Conservation (phyloP, 2,329 filamentous ascomycete species). For the Fusarium burgessii region DNA sequence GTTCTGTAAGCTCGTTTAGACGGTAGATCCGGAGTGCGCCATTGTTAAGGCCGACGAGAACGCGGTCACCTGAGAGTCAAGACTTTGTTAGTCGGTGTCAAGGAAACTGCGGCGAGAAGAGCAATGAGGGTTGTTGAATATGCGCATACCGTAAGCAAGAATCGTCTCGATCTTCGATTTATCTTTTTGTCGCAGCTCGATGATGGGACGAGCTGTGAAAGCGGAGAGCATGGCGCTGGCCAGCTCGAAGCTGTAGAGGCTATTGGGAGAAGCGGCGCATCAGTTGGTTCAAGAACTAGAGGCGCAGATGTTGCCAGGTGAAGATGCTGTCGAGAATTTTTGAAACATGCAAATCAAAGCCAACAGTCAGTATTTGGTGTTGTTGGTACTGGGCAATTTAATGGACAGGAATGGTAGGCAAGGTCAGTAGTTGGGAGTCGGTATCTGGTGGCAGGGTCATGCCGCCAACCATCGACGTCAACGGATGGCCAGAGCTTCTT, state of each 20-base stretch:
- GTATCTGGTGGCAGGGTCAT: conserved; percentile 29
- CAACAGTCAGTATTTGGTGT: conserved; percentile 4
- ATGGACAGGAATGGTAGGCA: neutral
- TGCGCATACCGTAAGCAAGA: conserved; percentile 81
- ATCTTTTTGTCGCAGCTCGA: conserved; percentile 95
- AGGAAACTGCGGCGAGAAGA: neutral
- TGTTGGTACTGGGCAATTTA: conserved; percentile 8
- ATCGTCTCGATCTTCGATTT: conserved; percentile 98
- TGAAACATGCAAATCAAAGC: neutral
- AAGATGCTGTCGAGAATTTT: neutral
- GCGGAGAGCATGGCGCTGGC: conserved; percentile 87
- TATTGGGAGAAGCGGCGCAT: conserved; percentile 49
- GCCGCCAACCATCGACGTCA: conserved; percentile 48
- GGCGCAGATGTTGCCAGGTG: neutral
- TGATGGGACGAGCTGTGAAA: conserved; percentile 94
- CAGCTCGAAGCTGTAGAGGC: conserved; percentile 55
- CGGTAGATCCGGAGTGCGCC: conserved; percentile 92
- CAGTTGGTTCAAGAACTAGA: conserved; percentile 32
- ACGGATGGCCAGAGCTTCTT: conserved; percentile 46
- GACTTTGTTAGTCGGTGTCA: conserved; percentile 16
- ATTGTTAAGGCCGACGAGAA: conserved; percentile 92
- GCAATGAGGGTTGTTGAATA: neutral
- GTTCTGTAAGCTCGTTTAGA: conserved; percentile 74
- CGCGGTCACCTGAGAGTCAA: conserved; percentile 76
- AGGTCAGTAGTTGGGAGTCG: conserved; percentile 20